phyloP scores from a whole-genome alignment of 1,284 basidiomycete species.

The Cerrena zonata region DNA sequence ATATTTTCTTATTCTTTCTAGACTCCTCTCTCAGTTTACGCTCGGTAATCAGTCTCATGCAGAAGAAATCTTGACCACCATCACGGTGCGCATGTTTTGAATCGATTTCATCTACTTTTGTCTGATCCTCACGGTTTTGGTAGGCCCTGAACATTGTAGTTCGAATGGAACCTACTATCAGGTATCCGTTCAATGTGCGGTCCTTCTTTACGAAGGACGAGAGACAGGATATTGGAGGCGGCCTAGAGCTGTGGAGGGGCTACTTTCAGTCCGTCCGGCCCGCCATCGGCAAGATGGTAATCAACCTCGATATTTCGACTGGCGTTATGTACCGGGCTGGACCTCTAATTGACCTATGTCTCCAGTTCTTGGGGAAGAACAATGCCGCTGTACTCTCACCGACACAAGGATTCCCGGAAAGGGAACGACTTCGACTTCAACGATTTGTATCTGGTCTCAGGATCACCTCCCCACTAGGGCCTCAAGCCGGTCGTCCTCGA shows the following conservation, averaged over 20 bases:
- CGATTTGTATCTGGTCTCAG: constrained; percentile 57
- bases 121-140: no score
- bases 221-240: constrained; percentile 58
- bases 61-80: constrained; percentile 63
- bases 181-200: constrained; percentile 67
- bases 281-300: constrained; percentile 56
- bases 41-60: constrained; percentile 64
- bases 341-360: constrained; percentile 45
- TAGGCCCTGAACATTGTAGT: constrained; percentile 73
- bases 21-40: constrained; percentile 61
- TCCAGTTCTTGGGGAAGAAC: constrained; percentile 44
- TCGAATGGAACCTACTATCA: constrained; percentile 65
- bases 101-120: not conserved
- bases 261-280: constrained; percentile 75
- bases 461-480: constrained; percentile 25
- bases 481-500: constrained; percentile 19
- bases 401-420: constrained; percentile 44
- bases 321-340: constrained; percentile 67
- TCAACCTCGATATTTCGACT: constrained; percentile 76
- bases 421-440: constrained; percentile 54
- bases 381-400: constrained; percentile 40
- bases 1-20: no score
- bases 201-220: constrained; percentile 71
- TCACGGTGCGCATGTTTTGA: constrained; percentile 47
- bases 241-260: constrained; percentile 67